Evolutionary conservation across 1,284 basidiomycete species (phyloP).

Genomic region (Exobasidium rhododendri): DNA sequence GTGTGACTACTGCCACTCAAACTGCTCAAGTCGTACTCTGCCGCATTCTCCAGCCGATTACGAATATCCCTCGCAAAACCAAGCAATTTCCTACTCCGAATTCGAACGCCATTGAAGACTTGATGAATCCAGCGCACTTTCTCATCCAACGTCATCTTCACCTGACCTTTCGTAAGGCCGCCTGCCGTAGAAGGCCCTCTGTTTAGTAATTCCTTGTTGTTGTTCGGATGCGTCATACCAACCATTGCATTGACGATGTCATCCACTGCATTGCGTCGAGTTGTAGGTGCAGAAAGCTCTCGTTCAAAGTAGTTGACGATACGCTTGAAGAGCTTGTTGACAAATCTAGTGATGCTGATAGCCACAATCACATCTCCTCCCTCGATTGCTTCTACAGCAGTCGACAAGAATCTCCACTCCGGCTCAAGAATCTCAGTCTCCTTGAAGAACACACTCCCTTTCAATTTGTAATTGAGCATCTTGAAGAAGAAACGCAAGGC

Average conservation of each 20-base stretch:
- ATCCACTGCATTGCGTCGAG: constrained; percentile 15
- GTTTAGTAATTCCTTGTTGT: constrained; percentile 6
- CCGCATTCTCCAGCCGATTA: constrained; percentile 88
- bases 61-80: constrained; percentile 65
- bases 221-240: background rate
- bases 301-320: constrained; percentile 88
- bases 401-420: constrained; percentile 92
- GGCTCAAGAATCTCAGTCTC: constrained; percentile 95
- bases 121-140: constrained; percentile 85
- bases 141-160: constrained; percentile 72
- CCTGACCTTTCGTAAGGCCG: constrained; percentile 29
- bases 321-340: constrained; percentile 61
- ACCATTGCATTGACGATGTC: background rate
- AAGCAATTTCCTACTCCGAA: constrained; percentile 88
- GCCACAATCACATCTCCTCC: constrained; percentile 89
- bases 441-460: constrained; percentile 93
- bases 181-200: constrained; percentile 26
- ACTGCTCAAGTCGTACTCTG: constrained; percentile 83
- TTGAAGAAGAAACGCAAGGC: constrained; percentile 88
- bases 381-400: constrained; percentile 81
- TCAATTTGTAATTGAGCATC: constrained; percentile 90
- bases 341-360: constrained; percentile 46
- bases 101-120: constrained; percentile 85
- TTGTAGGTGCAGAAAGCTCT: constrained; percentile 74
- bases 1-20: constrained; percentile 14